Base-by-base conservation (phyloP, 345 rosid genomes). In the Ricinus communis region DNA sequence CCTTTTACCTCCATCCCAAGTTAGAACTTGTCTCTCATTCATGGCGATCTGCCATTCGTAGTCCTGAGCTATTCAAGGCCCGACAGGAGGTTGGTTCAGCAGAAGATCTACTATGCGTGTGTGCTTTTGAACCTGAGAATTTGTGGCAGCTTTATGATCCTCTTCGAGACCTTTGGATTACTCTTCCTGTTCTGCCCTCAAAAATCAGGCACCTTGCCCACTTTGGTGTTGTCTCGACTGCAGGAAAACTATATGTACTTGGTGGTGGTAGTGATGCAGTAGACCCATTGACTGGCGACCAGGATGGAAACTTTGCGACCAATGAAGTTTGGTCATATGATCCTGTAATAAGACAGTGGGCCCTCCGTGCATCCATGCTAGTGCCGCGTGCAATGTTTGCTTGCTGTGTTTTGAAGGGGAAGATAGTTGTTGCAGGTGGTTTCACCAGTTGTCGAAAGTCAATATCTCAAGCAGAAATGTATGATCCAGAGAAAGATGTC, bases 241-340 rank as follows among this genome's bases (percentile, higher is more conserved):
- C 71, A 33, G 90, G 99, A 14, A 89, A 82, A 66, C 83, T 95
- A 62, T 95, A 86, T 77, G 99, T 95, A 33, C 85, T 91, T 55
- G 99, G 99, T 41, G 99, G 99, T 31, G 95, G 95, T 24, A 95
- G 99, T 67, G 99, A 95, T 64, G 96, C 93, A 2, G 99, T 95
- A 6, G 97, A 91, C 76, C 97, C 92, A 0, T 71, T 79, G 62
- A 94, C 97, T 1, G 98, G 99, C 21, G 99, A 95, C 66, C 99
- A 95, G 64, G 88, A 90, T 55, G 99, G 99, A 38, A 91, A 91
- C 66, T 95, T 94, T 69, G 97, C 97, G 0, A 88, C 97, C 8
- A 85, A 87, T 64, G 96, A 95, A 79, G 97, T 95, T 47, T 95
- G 97, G 97, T 87, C 92, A 31, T 95, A 88, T 76, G 99, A 95